Evolutionary conservation across 1,284 basidiomycete genomes (phyloP).

Genomic region (Ganoderma sp.): DNA sequence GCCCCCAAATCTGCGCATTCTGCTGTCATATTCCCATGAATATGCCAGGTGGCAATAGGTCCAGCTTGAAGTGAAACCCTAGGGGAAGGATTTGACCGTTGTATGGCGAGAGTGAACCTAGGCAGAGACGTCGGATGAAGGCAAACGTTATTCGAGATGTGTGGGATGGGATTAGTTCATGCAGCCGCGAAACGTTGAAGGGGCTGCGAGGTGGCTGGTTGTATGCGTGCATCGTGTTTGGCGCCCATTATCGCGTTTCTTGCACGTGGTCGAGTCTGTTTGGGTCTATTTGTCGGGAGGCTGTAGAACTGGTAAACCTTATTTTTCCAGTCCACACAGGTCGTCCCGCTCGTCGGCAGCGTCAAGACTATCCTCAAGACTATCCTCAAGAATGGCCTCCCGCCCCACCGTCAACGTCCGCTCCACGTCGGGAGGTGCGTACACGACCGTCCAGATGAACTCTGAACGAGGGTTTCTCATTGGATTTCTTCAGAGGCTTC

Average conservation of each 20-base stretch:
- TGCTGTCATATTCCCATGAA: not conserved
- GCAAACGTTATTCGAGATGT: not conserved
- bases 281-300: constrained; percentile 29
- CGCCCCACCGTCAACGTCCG: constrained; percentile 89
- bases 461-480: constrained; percentile 16
- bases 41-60: not conserved
- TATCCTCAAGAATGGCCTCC: constrained; percentile 73
- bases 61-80: too few relatives aligned
- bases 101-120: not conserved
- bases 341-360: constrained; percentile 32
- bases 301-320: constrained; percentile 41
- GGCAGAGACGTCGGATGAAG: not conserved
- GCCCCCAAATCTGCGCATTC: not conserved
- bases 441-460: not conserved
- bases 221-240: not conserved
- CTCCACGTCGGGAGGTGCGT: constrained; percentile 74
- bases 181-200: not conserved
- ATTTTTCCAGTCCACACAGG: constrained; percentile 39
- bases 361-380: constrained; percentile 42
- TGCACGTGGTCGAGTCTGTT: constrained; percentile 23
- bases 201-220: not conserved
- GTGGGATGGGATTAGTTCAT: not conserved
- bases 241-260: not conserved
- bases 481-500: constrained; percentile 68
- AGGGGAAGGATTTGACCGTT: too few relatives aligned